Evolutionary conservation across 139 green algal species (phyloP).

Genomic region (Deuterostichococcus epilithicus): DNA sequence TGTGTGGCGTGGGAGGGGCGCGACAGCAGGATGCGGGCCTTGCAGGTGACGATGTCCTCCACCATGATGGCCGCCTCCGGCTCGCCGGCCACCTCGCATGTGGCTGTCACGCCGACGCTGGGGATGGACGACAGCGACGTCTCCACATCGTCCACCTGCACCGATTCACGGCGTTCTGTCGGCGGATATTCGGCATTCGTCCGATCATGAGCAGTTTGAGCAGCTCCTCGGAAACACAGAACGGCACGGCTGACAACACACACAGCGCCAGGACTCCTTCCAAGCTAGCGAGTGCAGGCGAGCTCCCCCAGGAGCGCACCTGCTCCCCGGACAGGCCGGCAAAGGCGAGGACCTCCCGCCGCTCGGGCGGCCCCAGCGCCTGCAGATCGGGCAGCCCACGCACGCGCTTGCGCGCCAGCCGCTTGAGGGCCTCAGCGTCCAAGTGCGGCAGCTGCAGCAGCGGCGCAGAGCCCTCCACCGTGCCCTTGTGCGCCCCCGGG

Average conservation of each 20-base stretch:
- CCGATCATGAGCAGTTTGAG: too few relatives aligned
- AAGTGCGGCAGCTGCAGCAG: slow-evolving; percentile 81
- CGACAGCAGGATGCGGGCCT: slow-evolving; percentile 48
- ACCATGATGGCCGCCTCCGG: slow-evolving; percentile 57
- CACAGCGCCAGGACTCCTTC: not conserved
- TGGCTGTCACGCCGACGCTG: slow-evolving; percentile 27
- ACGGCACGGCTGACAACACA: not conserved
- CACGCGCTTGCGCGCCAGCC: slow-evolving; percentile 56
- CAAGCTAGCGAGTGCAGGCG: not conserved
- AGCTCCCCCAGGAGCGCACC: not conserved
- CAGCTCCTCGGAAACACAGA: too few relatives aligned
- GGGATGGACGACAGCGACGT: slow-evolving; percentile 57
- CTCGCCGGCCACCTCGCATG: slow-evolving; percentile 56
- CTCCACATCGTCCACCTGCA: slow-evolving; percentile 53
- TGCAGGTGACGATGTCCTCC: slow-evolving; percentile 55
- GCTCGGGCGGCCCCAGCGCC: slow-evolving; percentile 35
- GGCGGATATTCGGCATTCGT: too few relatives aligned
- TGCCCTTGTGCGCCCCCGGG: not conserved
- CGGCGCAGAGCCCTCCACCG: slow-evolving; percentile 22
- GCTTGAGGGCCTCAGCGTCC: slow-evolving; percentile 55
- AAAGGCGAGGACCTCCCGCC: slow-evolving; percentile 25
- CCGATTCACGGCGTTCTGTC: too few relatives aligned
- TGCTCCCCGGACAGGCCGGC: slow-evolving; percentile 30
- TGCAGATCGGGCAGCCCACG: slow-evolving; percentile 61
- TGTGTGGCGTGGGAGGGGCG: slow-evolving; percentile 45